phyloP scores from a whole-genome alignment of 495 filamentous ascomycete species.

The Daldinia decipiens region DNA sequence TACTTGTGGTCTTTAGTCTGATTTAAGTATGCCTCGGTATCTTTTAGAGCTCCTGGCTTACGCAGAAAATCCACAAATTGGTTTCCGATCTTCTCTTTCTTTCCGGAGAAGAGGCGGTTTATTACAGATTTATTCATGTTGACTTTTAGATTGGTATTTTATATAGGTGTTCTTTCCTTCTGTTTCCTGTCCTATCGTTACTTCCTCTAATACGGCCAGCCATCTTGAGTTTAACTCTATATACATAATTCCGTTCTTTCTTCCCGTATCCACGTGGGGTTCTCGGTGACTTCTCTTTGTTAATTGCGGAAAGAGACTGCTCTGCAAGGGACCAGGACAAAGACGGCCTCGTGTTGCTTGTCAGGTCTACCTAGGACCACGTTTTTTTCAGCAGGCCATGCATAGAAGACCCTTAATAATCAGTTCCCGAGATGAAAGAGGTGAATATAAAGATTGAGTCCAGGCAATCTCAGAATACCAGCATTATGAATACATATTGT shows the following conservation, averaged over 20 bases:
- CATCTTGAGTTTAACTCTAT: not conserved
- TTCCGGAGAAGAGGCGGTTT: constrained; percentile 27
- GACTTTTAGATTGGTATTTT: constrained; percentile 6
- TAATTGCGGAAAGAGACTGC: not conserved
- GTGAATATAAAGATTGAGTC: not conserved
- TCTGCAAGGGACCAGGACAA: not conserved
- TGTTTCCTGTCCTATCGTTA: not conserved
- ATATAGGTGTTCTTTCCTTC: not conserved
- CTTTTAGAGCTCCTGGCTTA: not conserved
- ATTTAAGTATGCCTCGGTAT: constrained; percentile 24
- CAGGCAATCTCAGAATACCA: not conserved
- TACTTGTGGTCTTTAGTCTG: constrained; percentile 14
- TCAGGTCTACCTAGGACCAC: not conserved
- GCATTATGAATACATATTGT: not conserved
- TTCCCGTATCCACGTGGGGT: not conserved
- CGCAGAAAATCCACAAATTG: constrained; percentile 18
- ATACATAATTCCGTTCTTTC: not conserved
- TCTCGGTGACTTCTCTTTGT: not conserved
- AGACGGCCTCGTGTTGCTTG: not conserved
- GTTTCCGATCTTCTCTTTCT: constrained; percentile 7
- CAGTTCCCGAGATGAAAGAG: not conserved
- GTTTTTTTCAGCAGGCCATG: not conserved
- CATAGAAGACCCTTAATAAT: not conserved
- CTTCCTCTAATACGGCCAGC: not conserved
- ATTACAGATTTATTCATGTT: not conserved